Conservation (phyloP, 495 filamentous ascomycete species). For the Aspergillus funiculosus region DNA sequence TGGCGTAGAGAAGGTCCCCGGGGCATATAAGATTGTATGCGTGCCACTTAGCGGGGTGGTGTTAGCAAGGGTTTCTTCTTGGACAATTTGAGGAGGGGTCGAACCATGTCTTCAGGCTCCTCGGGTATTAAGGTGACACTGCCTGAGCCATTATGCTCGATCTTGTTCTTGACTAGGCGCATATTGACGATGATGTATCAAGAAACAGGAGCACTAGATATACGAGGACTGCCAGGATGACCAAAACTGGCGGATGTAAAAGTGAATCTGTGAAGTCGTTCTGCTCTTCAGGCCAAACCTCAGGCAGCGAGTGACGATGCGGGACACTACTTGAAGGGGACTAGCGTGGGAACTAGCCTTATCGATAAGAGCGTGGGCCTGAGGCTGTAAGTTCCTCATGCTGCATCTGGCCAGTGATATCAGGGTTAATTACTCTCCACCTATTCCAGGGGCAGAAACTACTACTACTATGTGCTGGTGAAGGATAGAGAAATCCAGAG, state of each 20-base stretch:
- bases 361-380: conserved; percentile 25
- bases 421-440: background rate
- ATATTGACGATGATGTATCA: conserved; percentile 33
- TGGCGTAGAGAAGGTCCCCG: conserved; percentile 72
- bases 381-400: conserved; percentile 19
- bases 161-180: conserved; percentile 65
- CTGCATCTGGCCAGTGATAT: background rate
- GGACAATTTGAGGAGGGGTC: conserved; percentile 8
- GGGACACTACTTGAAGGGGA: conserved; percentile 13
- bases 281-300: conserved; percentile 6
- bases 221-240: too few species aligned
- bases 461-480: too few species aligned
- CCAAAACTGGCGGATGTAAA: too few species aligned
- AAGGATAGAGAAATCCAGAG: too few species aligned
- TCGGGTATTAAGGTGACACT: conserved; percentile 76
- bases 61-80: background rate
- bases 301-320: conserved; percentile 13
- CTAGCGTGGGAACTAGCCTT: conserved; percentile 12
- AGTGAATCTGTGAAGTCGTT: conserved; percentile 2
- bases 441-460: background rate
- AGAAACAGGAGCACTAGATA: background rate
- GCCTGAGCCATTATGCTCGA: conserved; percentile 72
- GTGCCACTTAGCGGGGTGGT: conserved; percentile 71
- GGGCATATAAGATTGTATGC: conserved; percentile 89
- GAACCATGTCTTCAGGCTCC: conserved; percentile 95